Percentiles rank a stretch among this genome's conserved stretches.
Evolutionary conservation across 208 protist species (phyloP).

Genomic region (Leishmania mexicana): DNA sequence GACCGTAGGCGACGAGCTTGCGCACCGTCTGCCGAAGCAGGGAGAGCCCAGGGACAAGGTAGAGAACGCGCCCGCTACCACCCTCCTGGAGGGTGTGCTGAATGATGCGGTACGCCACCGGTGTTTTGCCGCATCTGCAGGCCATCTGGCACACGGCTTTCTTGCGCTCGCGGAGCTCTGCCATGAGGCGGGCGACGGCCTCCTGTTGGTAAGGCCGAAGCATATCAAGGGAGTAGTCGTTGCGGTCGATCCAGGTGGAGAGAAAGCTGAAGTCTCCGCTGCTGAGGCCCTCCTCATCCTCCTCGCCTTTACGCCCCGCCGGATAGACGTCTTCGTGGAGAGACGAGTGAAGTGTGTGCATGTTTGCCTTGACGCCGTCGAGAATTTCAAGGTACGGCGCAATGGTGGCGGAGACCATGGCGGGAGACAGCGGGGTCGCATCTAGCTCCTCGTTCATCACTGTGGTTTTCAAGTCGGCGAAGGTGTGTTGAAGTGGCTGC

Average conservation of each 20-base stretch:
- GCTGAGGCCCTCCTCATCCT: slow-evolving; percentile 22
- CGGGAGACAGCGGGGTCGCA: no score
- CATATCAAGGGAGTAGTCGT: slow-evolving; percentile 32
- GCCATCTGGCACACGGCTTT: slow-evolving; percentile 81
- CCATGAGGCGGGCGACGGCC: slow-evolving; percentile 45
- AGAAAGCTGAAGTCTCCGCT: slow-evolving; percentile 14
- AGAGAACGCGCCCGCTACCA: slow-evolving; percentile 43
- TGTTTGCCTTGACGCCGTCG: neutral
- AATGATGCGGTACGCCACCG: slow-evolving; percentile 69
- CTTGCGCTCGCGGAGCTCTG: slow-evolving; percentile 38
- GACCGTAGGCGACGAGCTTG: slow-evolving; percentile 70
- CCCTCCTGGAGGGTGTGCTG: slow-evolving; percentile 22
- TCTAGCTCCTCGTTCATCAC: neutral
- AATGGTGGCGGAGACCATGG: slow-evolving; percentile 6
- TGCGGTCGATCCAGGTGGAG: slow-evolving; percentile 27
- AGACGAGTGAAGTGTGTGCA: neutral
- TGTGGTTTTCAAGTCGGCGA: neutral
- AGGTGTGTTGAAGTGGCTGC: neutral
- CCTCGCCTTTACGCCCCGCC: neutral
- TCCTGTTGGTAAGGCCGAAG: slow-evolving; percentile 76
- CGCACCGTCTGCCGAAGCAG: slow-evolving; percentile 70
- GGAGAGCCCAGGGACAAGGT: slow-evolving; percentile 72
- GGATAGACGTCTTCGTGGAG: neutral
- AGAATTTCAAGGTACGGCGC: neutral
- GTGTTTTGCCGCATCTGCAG: slow-evolving; percentile 81